Evolutionary conservation across 345 rosid genomes (phyloP), one percentile per base, ranked within the genome.

Genomic region (Linum trigynum): DNA sequence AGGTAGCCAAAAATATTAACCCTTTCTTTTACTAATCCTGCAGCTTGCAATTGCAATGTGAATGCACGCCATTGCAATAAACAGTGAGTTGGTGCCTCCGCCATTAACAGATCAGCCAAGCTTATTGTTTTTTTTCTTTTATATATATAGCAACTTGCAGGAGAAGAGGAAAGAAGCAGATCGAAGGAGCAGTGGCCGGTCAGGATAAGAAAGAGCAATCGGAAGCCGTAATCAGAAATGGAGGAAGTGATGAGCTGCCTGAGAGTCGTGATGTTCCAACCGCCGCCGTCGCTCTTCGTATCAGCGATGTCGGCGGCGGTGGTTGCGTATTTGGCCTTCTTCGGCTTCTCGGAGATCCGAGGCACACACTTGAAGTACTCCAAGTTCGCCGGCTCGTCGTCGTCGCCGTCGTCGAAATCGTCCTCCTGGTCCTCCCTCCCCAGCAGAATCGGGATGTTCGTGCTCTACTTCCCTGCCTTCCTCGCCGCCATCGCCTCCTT

Each of bases 371-470:
- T 62, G 65, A 14, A 61, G 43, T 62, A 62, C 32, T 62, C 65
- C 35, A 62, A 62, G 50, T 62, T 62, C 50, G 32, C 12, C 39
- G 9, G 12, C 62, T 5, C 38, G 12, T 14, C 59, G 41, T 7
- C 39, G n/a, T 35, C 41, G n/a, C 6, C 41, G 41, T 7, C 63
- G 41, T 3, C 63, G 39, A 38, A 23, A 36, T 36, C 43, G 42
- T 41, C 63, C 3, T 15, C 32, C 5, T 17, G 8, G 8, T 17
- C 59, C 6, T 57, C 39, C 9, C 9, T 59, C 39, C 5, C 62
- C 3, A 75, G 95, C 62, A 73, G 79, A 70, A 74, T 2, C 37
- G 95, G 92, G 37, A 85, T 92, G 96, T 77, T 85, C 4, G 3
- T 74, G 17, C 1, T 76, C 11, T 92, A 89, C 11, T 37, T 82